Base-by-base conservation (phyloP, 768 basidiomycete species). In the Mycena galopus region DNA sequence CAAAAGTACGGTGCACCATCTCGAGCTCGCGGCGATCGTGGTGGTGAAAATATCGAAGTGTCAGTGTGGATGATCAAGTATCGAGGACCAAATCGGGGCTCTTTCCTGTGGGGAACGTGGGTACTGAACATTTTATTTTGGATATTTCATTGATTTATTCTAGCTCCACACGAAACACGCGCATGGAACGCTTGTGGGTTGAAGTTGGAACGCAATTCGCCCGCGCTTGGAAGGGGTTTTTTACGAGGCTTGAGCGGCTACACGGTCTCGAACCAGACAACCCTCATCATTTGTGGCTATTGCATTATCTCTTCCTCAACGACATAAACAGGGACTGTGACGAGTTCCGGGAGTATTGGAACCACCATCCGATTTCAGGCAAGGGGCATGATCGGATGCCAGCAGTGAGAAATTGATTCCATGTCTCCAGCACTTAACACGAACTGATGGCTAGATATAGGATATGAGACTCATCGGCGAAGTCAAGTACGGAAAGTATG, bases 151-250 rank as follows among this genome's bases (percentile, higher is more conserved):
- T 23, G 23, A 9, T n/a, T 0, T 30, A 56, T 10, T 21, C 23
- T 33, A 69, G 67, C 35, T 69, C 67, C 2, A 12, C 73, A 67
- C 19, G 82, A 79, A 50, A 82, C 80, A 71, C 69, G 2, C 35
- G 59, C 12, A 62, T 62, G 6, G 67, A 69, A 42, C 67, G 51
- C 3, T 21, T 69, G 7, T 84, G 83, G 83, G 79, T 82, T 23
- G 81, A 84, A 44, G 69, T 79, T 27, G 81, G 81, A 0, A 10
- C 65, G 0, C 74, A 82, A 21, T 83, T 84, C 70, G 76, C 73
- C 2, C 61, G 76, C 10, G 14, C 19, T 4, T 84, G 83, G 83
- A 50, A 70, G 2, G 79, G 75, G 0, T 83, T 84, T 47, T 84
- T 84, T 32, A 64, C 27, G 0, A 58, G 63, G 0, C 77, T 84